Percentiles rank a stretch among this genome's conserved stretches.
These are phyloP conservation scores for Aspergillus flavus DNA, from an alignment of 2,329 filamentous ascomycete genomes.

Conservation along the genomic window DNA sequence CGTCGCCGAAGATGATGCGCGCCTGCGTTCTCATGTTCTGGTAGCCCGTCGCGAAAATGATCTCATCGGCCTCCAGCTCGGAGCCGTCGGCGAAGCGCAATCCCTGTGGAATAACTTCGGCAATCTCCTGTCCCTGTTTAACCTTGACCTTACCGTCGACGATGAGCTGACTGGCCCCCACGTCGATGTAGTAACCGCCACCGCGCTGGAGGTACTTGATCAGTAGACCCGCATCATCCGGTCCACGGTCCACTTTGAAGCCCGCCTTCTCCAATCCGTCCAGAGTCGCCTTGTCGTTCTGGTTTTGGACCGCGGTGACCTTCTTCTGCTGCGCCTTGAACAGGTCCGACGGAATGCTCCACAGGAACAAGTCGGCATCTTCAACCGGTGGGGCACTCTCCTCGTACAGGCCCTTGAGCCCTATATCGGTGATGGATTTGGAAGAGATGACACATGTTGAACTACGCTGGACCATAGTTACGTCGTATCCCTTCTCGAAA, in stretches of 20 bases:
- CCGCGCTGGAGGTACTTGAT: slow-evolving; percentile 67
- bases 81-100: slow-evolving; percentile 59
- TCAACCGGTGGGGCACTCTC: slow-evolving; percentile 60
- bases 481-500: slow-evolving; percentile 65
- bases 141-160: slow-evolving; percentile 66
- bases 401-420: slow-evolving; percentile 54
- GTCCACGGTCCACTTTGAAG: slow-evolving; percentile 63
- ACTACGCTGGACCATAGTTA: slow-evolving; percentile 71
- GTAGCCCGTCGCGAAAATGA: slow-evolving; percentile 63
- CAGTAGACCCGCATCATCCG: slow-evolving; percentile 59
- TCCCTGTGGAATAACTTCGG: slow-evolving; percentile 53
- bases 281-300: slow-evolving; percentile 41
- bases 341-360: slow-evolving; percentile 61
- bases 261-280: slow-evolving; percentile 57
- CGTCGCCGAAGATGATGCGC: slow-evolving; percentile 62
- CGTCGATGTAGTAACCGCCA: slow-evolving; percentile 72
- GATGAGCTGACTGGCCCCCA: slow-evolving; percentile 65
- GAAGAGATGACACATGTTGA: slow-evolving; percentile 66
- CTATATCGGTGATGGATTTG: slow-evolving; percentile 54
- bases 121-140: slow-evolving; percentile 63
- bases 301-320: slow-evolving; percentile 40
- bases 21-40: slow-evolving; percentile 70
- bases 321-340: slow-evolving; percentile 62
- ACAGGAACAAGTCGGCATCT: slow-evolving; percentile 65
- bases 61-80: slow-evolving; percentile 64